A percentile compares a stretch with the other conserved stretches of the same genome.
Evolutionary conservation across 352 stramenopile species (phyloP).

Genomic region (Phytopythium montanum): DNA sequence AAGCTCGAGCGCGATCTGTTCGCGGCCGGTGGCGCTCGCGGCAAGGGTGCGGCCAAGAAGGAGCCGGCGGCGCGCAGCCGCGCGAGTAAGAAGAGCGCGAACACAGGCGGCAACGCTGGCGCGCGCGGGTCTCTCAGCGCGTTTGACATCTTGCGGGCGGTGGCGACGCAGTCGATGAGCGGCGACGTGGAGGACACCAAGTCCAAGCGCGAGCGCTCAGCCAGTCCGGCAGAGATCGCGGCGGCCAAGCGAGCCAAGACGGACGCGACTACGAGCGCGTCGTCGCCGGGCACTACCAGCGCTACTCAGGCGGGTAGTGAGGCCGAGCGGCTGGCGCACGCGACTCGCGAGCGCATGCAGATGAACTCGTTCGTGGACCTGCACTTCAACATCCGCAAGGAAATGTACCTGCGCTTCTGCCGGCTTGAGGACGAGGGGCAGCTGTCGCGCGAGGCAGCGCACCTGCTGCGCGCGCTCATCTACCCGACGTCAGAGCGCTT

Average conservation of each 20-base stretch:
- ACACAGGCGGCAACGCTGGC: not conserved
- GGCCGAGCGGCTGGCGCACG: slow-evolving; percentile 21
- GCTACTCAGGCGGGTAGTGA: slow-evolving; percentile 18
- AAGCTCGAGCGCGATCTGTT: slow-evolving; percentile 15
- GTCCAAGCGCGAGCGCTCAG: slow-evolving; percentile 24
- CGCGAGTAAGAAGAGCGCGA: slow-evolving; percentile 23
- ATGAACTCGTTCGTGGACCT: slow-evolving; percentile 81
- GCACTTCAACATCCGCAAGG: slow-evolving; percentile 83
- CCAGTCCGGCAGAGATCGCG: slow-evolving; percentile 9
- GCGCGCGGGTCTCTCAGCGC: slow-evolving; percentile 49
- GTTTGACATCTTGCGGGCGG: slow-evolving; percentile 81
- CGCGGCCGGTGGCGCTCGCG: not conserved
- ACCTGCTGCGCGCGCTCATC: slow-evolving; percentile 71
- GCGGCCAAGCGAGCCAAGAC: slow-evolving; percentile 27
- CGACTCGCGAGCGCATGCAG: slow-evolving; percentile 45
- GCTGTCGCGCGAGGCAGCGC: slow-evolving; percentile 61
- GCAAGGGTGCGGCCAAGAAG: slow-evolving; percentile 14
- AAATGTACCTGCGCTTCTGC: slow-evolving; percentile 86
- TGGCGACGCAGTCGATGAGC: slow-evolving; percentile 67
- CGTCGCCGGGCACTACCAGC: slow-evolving; percentile 8
- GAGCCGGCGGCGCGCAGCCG: slow-evolving; percentile 6
- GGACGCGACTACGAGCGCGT: slow-evolving; percentile 19
- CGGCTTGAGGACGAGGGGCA: slow-evolving; percentile 70
- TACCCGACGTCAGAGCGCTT: slow-evolving; percentile 82
- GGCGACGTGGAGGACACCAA: slow-evolving; percentile 45